Evolutionary conservation across 176 grass and related monocot genomes (phyloP).

Genomic region (Aegilops tauschii): DNA sequence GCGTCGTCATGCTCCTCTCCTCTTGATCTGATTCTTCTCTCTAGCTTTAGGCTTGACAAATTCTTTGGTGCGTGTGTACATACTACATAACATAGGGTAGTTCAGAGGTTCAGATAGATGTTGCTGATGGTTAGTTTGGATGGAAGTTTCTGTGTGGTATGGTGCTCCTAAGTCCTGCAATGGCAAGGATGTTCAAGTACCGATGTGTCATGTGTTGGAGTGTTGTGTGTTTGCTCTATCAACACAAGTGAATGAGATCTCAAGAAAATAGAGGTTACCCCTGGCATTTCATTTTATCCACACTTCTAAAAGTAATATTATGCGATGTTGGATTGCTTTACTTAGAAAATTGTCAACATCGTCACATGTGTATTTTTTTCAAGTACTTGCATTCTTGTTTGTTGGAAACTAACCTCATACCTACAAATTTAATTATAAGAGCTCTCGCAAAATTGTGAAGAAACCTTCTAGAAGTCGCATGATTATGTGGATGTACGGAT

Average conservation of each 20-base stretch:
- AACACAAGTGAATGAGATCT: background rate
- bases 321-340: background rate
- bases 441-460: too few species aligned
- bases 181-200: conserved; percentile 40
- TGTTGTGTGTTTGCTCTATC: background rate
- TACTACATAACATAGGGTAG: conserved; percentile 16
- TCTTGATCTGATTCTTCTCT: background rate
- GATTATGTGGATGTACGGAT: too few species aligned
- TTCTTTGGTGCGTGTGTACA: conserved; percentile 29
- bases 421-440: too few species aligned
- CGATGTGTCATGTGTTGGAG: background rate
- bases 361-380: background rate
- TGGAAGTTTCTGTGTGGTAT: background rate
- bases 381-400: too few species aligned
- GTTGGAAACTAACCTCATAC: too few species aligned
- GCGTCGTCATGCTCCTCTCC: background rate
- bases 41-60: conserved; percentile 16
- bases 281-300: background rate
- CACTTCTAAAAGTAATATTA: background rate
- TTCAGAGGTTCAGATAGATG: background rate
- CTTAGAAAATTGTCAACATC: background rate
- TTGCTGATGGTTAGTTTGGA: background rate
- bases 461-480: too few species aligned
- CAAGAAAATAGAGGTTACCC: background rate
- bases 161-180: conserved; percentile 37